Base-by-base conservation (phyloP, 768 basidiomycete species). In the Boletus rufocinnamomeus region DNA sequence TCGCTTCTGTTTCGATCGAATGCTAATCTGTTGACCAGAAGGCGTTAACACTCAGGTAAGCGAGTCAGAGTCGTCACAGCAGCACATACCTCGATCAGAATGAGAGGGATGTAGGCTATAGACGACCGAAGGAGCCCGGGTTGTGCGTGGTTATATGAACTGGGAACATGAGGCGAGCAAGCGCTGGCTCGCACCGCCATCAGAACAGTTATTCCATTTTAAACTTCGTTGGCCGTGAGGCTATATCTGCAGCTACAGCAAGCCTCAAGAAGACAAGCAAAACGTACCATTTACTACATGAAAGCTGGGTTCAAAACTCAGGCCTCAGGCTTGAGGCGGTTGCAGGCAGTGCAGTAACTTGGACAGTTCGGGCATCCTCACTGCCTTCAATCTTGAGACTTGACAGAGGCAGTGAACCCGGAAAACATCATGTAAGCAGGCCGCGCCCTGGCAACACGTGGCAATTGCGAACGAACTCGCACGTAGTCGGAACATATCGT, bases 111-210 rank as follows among this genome's bases (percentile, higher is more conserved):
- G 50, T 28, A 17, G 28, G n/a, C 30, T 40, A 40, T n/a, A 16
- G 27, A 27, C 2, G 9, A 38, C 13, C 3, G 27, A 57, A 21
- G 11, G 27, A 3, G 3, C 21, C 11, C 30, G 19, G 8, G 17
- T 8, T 35, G 19, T 16, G 32, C 34, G 9, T 16, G n/a, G 6
- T 57, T 21, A 44, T 21, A 35, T 34, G 23, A 13, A 37, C 14
- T 21, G n/a, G 21, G 17, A 34, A 27, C 58, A 61, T 19, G 58
- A 60, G 58, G 57, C 32, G 4, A 28, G 2, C 5, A 25, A 21
- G 58, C 59, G 58, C 59, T 38, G 44, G 21, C 14, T 44, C 17
- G 58, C 40, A 51, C 49, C 25, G 47, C 38, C 52, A 35, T 30
- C 53, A 9, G n/a, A 11, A 37, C 10, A 25, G 13, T 19, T 27